Conservation (phyloP, 176 grass and related monocot species). For the Luzula sylvatica region DNA sequence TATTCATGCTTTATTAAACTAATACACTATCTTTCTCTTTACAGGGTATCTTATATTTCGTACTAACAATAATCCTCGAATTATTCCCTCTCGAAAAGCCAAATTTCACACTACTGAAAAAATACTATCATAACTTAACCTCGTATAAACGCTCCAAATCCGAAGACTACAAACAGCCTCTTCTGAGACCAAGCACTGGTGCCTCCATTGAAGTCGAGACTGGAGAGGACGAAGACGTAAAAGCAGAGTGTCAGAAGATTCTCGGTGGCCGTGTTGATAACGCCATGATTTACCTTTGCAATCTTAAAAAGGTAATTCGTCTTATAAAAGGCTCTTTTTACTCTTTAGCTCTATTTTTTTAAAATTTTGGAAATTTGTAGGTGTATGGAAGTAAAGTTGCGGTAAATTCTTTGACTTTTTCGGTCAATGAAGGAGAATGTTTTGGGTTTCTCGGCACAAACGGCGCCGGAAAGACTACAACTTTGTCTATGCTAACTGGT, state of each 20-base stretch:
- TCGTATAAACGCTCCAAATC: slow-evolving; percentile 7
- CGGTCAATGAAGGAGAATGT: slow-evolving; percentile 42
- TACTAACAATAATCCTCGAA: slow-evolving; percentile 31
- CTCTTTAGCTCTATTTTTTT: neutral
- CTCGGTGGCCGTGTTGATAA: slow-evolving; percentile 28
- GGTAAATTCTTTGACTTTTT: slow-evolving; percentile 30
- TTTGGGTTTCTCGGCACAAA: slow-evolving; percentile 51
- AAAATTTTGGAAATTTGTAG: slow-evolving; percentile 13
- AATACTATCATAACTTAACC: slow-evolving; percentile 20
- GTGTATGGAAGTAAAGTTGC: slow-evolving; percentile 34
- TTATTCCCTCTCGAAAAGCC: slow-evolving; percentile 24
- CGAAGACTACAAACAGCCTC: slow-evolving; percentile 21
- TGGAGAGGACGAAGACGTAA: slow-evolving; percentile 40
- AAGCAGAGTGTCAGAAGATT: slow-evolving; percentile 31
- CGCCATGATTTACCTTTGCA: slow-evolving; percentile 30
- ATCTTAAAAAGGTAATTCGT: slow-evolving; percentile 39
- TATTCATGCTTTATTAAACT: neutral
- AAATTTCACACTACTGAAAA: slow-evolving; percentile 17
- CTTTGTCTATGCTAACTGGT: slow-evolving; percentile 50
- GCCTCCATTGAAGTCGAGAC: neutral
- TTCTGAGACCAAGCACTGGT: slow-evolving; percentile 16
- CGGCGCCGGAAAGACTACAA: slow-evolving; percentile 44
- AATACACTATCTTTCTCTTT: slow-evolving; percentile 2
- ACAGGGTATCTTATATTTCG: slow-evolving; percentile 33
- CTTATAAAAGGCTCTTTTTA: neutral